Percentiles rank a stretch among this genome's conserved stretches.
Conservation (phyloP, 139 green algal genomes). For the Coccomyxa sp. region DNA sequence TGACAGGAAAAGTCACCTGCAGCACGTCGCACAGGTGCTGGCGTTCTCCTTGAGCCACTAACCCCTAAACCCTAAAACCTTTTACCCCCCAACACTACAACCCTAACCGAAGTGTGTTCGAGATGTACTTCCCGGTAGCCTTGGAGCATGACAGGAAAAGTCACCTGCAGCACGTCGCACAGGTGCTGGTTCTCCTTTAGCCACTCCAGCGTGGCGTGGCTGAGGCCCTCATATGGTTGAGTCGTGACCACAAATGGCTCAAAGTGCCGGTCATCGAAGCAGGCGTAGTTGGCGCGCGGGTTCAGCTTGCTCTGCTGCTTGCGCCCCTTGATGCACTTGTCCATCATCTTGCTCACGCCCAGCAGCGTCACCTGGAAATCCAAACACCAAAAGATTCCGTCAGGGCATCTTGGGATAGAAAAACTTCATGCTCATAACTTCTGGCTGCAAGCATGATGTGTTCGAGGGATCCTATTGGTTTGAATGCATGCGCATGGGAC, state of each 20-base stretch:
- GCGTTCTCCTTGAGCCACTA: conserved; percentile 7
- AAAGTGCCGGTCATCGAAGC: conserved; percentile 8
- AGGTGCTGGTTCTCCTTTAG: conserved; percentile 4
- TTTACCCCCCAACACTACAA: no score
- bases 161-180: conserved; percentile 13
- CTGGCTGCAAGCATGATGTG: no score
- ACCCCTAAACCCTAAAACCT: no score
- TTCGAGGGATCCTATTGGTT: no score
- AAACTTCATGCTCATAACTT: no score
- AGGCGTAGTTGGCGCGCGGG: not conserved
- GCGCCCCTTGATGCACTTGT: not conserved
- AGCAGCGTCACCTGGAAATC: conserved; percentile 4
- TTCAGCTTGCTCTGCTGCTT: not conserved
- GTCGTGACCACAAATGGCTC: conserved; percentile 3
- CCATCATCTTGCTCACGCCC: not conserved
- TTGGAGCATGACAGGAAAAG: not conserved
- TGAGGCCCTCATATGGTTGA: conserved; percentile 3
- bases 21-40: conserved; percentile 14
- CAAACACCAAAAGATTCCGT: not conserved
- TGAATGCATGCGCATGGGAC: no score
- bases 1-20: not conserved
- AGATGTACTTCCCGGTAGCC: not conserved
- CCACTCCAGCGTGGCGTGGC: conserved; percentile 8
- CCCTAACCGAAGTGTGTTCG: no score
- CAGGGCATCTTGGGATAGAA: no score